A percentile compares a stretch with the other conserved stretches of the same genome.
Evolutionary conservation across 1,284 basidiomycete genomes (phyloP).

Genomic region (Ceratobasidium theobromae): DNA sequence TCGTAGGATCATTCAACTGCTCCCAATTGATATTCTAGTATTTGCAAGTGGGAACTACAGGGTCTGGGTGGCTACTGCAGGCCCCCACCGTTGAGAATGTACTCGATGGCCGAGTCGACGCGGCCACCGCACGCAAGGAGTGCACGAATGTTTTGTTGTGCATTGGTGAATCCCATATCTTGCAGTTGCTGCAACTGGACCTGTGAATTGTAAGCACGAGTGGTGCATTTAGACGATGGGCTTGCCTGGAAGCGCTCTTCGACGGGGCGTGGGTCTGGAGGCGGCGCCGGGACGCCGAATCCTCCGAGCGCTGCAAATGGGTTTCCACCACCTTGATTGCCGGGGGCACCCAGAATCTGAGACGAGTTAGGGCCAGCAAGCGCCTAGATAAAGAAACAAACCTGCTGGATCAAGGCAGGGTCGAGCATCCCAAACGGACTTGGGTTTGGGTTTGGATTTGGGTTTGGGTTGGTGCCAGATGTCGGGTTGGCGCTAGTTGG

Average conservation of each 20-base stretch:
- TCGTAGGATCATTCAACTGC: constrained; percentile 22
- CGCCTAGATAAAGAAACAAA: background rate
- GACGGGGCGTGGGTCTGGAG: constrained; percentile 70
- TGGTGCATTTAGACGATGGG: background rate
- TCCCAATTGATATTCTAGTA: background rate
- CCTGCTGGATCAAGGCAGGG: constrained; percentile 33
- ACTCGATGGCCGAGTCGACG: constrained; percentile 87
- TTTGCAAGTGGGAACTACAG: background rate
- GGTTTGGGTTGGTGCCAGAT: constrained; percentile 6
- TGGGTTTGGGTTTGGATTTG: background rate
- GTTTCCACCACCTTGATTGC: constrained; percentile 31
- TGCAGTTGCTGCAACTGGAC: constrained; percentile 68
- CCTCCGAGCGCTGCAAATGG: constrained; percentile 36
- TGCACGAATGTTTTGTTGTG: constrained; percentile 85
- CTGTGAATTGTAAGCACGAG: background rate
- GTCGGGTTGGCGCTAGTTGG: background rate
- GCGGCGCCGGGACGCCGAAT: constrained; percentile 36
- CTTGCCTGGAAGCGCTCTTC: constrained; percentile 86
- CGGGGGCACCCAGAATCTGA: constrained; percentile 34
- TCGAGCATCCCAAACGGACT: constrained; percentile 37
- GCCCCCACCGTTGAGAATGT: constrained; percentile 79
- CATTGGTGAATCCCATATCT: constrained; percentile 85
- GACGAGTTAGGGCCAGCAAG: background rate
- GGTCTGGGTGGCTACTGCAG: constrained; percentile 39
- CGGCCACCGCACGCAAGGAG: constrained; percentile 85